Evolutionary conservation across 2,329 filamentous ascomycete species (phyloP), one percentile per base, ranked within the genome.

Genomic region (Colletotrichum higginsianum): DNA sequence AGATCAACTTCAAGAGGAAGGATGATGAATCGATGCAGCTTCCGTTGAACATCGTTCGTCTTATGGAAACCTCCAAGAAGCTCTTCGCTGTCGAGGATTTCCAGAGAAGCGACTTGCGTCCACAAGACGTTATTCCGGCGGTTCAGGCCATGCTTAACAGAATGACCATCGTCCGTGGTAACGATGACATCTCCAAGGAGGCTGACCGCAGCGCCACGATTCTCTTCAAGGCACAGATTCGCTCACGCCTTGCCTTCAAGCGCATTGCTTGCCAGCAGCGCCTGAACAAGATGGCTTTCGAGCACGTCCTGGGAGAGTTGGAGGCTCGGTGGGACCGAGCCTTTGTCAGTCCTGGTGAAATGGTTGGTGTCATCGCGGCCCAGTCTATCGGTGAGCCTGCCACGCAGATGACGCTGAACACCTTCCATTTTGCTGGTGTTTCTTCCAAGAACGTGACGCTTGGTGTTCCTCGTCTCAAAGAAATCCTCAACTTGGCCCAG

Each of bases 391-490:
- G 96, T 85, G 96, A 99, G 83, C 96, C 96, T 50, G 97, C 96
- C 26, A 99, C 96, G 1, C 96, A 99, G 87, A 99, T 99, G 96
- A 99, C 96, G 1, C 86, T 99, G 73, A 99, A 99, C 86, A 99
- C 96, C 30, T 99, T 99, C 93, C 96, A 99, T 88, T 99, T 99
- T 82, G 95, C 96, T 82, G 96, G 96, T 98, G 95, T 99, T 73
- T 98, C 97, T 47, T 98, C 96, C 30, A 99, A 99, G 92, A 99
- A 99, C 88, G 96, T 99, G 66, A 99, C 96, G 0, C 92, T 99
- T 60, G 96, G 96, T 94, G 96, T 99, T 53, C 96, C 96, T 53
- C 96, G 96, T 91, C 90, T 99, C 61, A 99, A 99, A 89, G 96
- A 99, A 86, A 99, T 99, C 90, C 88, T 99, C 69, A 99, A 99